phyloP scores from a whole-genome alignment of 371 early-diverging fungal genomes.

The Syncephalastrum racemosum region DNA sequence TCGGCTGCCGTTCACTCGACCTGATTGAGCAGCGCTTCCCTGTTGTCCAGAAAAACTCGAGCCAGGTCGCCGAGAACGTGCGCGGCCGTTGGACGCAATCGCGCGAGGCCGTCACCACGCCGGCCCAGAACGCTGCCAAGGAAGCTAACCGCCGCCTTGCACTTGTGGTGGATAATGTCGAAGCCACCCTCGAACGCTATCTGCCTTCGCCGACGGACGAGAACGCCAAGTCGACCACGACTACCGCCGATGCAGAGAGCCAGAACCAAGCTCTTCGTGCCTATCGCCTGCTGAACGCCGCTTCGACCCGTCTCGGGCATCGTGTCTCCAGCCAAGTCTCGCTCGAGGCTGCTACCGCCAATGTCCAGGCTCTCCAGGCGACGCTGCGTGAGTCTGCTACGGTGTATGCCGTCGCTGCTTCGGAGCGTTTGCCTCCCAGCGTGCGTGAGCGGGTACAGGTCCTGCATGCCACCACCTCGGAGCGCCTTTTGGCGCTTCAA shows the following conservation, averaged over 20 bases:
- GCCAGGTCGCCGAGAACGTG: conserved; percentile 21
- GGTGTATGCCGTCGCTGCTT: conserved; percentile 32
- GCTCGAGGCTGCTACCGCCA: conserved; percentile 23
- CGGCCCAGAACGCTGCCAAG: conserved; percentile 42
- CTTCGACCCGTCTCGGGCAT: conserved; percentile 32
- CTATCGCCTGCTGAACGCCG: conserved; percentile 31
- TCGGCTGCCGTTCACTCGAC: conserved; percentile 68
- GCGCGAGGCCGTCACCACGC: conserved; percentile 47
- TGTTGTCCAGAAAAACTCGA: conserved; percentile 59
- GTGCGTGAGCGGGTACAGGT: conserved; percentile 24
- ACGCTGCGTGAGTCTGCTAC: conserved; percentile 23
- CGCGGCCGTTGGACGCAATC: conserved; percentile 41
- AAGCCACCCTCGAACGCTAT: conserved; percentile 50
- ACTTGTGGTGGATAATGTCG: conserved; percentile 42
- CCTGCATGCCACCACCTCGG: conserved; percentile 16
- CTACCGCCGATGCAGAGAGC: conserved; percentile 41
- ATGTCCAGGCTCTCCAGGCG: conserved; percentile 31
- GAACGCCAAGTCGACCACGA: conserved; percentile 8
- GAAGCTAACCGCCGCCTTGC: conserved; percentile 45
- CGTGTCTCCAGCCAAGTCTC: conserved; percentile 33
- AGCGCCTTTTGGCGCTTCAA: conserved; percentile 21
- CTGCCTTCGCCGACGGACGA: conserved; percentile 35
- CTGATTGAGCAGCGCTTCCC: conserved; percentile 63
- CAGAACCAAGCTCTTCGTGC: conserved; percentile 34
- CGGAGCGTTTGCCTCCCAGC: conserved; percentile 29